These are phyloP conservation scores for Gynochthodes officinalis DNA, from an alignment of 257 asterid genomes.

Conservation along the genomic window DNA sequence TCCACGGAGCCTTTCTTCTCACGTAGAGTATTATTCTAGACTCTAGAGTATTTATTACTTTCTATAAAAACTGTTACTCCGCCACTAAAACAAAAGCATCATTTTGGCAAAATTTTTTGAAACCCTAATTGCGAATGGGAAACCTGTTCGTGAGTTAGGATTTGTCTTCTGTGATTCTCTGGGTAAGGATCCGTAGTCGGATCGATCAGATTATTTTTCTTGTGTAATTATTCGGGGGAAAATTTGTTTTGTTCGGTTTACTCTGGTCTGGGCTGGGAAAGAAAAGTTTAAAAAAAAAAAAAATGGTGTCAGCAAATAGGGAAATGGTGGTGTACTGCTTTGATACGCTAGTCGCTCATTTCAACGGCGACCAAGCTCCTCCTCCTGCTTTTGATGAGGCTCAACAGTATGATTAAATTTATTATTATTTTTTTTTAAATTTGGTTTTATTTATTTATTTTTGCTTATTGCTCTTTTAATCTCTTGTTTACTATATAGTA, in stretches of 20 bases:
- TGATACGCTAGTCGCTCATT: conserved; percentile 91
- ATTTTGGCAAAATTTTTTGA: neutral
- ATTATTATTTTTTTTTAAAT: neutral
- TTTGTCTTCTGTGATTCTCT: neutral
- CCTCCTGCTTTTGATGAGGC: conserved; percentile 93
- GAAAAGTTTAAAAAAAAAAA: too few relatives aligned
- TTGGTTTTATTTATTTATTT: too few relatives aligned
- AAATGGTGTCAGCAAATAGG: conserved; percentile 91
- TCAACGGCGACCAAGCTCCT: conserved; percentile 68
- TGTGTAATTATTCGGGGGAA: neutral
- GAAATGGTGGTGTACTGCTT: conserved; percentile 97
- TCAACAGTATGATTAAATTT: conserved; percentile 57
- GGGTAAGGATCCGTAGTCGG: neutral
- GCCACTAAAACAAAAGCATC: neutral
- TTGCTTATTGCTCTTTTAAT: neutral
- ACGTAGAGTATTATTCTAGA: neutral
- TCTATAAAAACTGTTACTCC: neutral
- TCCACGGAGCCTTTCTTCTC: conserved; percentile 3
- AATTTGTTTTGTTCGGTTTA: neutral
- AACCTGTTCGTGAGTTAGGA: neutral
- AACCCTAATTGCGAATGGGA: conserved; percentile 5
- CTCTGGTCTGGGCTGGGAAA: neutral
- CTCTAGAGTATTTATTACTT: neutral
- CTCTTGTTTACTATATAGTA: neutral
- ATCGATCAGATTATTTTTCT: conserved; percentile 8